These are phyloP conservation scores for Begonia fuchsioides DNA, from an alignment of 306 rosid genomes.

Conservation along the genomic window DNA sequence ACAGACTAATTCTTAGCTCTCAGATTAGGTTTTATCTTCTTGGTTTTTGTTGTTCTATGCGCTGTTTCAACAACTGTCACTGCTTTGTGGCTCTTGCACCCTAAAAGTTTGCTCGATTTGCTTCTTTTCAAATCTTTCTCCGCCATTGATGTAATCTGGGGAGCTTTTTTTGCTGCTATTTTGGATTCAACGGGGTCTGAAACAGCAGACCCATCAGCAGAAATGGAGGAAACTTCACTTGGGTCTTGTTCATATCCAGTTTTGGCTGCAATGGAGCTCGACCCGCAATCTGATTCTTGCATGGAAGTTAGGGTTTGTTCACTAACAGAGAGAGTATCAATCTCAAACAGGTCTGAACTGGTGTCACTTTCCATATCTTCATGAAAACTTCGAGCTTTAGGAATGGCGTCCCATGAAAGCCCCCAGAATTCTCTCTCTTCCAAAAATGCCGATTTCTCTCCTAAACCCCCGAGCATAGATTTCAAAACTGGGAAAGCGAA, in stretches of 20 bases:
- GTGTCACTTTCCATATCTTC: conserved; percentile 32
- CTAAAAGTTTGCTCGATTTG: conserved; percentile 11
- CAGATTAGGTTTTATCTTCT: too few relatives aligned
- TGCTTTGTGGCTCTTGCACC: conserved; percentile 20
- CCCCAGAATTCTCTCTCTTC: conserved; percentile 28
- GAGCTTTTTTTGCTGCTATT: conserved; percentile 1
- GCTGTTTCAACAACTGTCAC: conserved; percentile 17
- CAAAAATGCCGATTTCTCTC: too few relatives aligned
- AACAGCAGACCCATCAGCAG: conserved; percentile 6
- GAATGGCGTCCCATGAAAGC: conserved; percentile 35
- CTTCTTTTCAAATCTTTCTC: conserved; percentile 6
- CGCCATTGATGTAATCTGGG: conserved; percentile 5
- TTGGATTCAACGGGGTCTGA: conserved; percentile 16
- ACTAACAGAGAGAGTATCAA: conserved; percentile 13
- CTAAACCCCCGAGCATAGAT: conserved; percentile 3
- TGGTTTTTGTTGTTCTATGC: conserved; percentile 1
- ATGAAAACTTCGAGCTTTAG: conserved; percentile 16
- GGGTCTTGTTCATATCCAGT: conserved; percentile 12
- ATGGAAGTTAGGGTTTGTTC: background rate
- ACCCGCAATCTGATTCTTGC: conserved; percentile 14
- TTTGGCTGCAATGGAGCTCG: conserved; percentile 14
- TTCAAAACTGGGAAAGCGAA: conserved; percentile 11
- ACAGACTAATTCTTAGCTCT: too few relatives aligned
- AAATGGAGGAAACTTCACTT: conserved; percentile 19
- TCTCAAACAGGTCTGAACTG: too few relatives aligned